These are phyloP conservation scores for Vigna nakashimae DNA, from an alignment of 306 rosid genomes.

Conservation along the genomic window DNA sequence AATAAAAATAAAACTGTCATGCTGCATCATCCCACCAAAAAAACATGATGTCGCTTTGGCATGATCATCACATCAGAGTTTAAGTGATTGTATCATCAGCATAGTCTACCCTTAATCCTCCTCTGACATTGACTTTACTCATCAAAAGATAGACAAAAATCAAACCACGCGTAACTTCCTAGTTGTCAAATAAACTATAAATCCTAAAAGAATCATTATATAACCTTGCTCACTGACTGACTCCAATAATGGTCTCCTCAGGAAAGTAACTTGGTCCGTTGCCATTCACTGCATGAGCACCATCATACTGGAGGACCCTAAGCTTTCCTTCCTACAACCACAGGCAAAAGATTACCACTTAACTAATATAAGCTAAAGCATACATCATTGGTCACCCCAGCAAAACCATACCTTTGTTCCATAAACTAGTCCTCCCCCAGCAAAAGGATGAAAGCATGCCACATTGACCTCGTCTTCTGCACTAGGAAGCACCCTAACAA, in stretches of 20 bases:
- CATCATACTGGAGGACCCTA: conserved; percentile 60
- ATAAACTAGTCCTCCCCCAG: conserved; percentile 98
- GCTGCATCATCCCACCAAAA: conserved; percentile 13
- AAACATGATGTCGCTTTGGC: not conserved
- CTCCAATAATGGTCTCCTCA: conserved; percentile 53
- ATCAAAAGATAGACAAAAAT: conserved; percentile 29
- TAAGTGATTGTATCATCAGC: conserved; percentile 4
- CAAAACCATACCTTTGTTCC: conserved; percentile 85
- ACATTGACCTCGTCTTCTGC: conserved; percentile 99
- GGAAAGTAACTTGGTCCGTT: conserved; percentile 62
- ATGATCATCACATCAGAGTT: conserved; percentile 2
- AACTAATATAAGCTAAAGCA: conserved; percentile 40
- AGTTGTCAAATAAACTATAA: conserved; percentile 33
- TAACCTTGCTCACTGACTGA: conserved; percentile 55
- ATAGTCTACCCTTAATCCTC: conserved; percentile 30
- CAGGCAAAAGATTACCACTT: conserved; percentile 29
- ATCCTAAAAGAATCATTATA: conserved; percentile 33
- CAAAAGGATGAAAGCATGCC: conserved; percentile 97
- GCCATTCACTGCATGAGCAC: conserved; percentile 47
- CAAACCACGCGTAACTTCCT: conserved; percentile 22
- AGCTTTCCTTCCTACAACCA: conserved; percentile 94
- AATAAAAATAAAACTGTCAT: not conserved
- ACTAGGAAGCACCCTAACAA: conserved; percentile 97
- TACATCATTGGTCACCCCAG: conserved; percentile 65
- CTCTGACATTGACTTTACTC: conserved; percentile 20